Base-by-base conservation (phyloP, 176 grass and related monocot genomes). In the Musa acuminata region DNA sequence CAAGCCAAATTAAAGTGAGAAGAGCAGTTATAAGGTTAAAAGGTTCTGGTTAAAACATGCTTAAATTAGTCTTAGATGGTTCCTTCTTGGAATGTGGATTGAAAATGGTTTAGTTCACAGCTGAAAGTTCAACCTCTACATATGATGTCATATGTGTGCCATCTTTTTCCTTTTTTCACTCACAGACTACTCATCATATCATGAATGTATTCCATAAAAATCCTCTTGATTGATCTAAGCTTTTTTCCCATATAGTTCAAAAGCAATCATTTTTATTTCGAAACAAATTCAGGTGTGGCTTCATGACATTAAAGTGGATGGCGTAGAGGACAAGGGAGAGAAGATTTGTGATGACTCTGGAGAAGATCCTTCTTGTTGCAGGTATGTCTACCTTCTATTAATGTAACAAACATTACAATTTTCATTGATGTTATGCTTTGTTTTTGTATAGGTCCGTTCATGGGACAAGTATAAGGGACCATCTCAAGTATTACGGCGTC, bases 341-440 rank as follows among this genome's bases (percentile, higher is more conserved):
- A 72, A 90, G 80, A 84, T 92, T 74, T 96, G 90, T 51, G 87
- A 96, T n/a, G 77, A 24, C 27, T 96, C 93, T 75, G 89, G 87
- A 53, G 90, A 96, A 85, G 87, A 96, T 70, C 85, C 87, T 1
- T 78, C 83, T 79, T 96, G 93, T 82, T 80, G 89, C 87, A 92
- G 93, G 93, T 92, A 66, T 71, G 1, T 62, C 17, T 60, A 53
- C 25, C 35, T 75, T 67, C 23, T 48, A 27, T 27, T 43, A 43
- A 6, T 5, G 4, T 43, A 43, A 43, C 7, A 8, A 67, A 55
- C 49, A 13, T 13, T 71, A 12, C 8, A 12, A 20, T 2, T 29
- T 48, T 43, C 59, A 14, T 52, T 24, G 8, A n/a, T 71, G 62
- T 60, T 55, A 49, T 67, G 10, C 11, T 69, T 70, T 64, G 52